Percentiles rank a stretch among this genome's conserved stretches.
Conservation (phyloP, 257 asterid genomes). For the Nyctanthes arbortristis region DNA sequence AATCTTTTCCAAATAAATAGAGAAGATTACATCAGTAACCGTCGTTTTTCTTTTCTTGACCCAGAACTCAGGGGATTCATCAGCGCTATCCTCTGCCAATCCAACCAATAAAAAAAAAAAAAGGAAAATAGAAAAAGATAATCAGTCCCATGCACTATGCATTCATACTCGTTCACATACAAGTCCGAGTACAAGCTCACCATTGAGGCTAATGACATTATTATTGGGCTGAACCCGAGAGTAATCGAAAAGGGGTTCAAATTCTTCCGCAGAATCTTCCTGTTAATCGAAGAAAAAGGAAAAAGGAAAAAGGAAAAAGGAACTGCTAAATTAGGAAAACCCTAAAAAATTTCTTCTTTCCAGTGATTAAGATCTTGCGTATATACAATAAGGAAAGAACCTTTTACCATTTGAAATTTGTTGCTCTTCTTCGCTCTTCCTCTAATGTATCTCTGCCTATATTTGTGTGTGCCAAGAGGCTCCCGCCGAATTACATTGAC, state of each 20-base stretch:
- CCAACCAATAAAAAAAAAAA: too few relatives aligned
- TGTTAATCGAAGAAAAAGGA: slow-evolving; percentile 17
- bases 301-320: too few relatives aligned
- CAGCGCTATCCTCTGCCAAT: slow-evolving; percentile 60
- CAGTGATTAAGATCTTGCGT: background rate
- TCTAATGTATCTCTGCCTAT: background rate
- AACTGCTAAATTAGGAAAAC: slow-evolving; percentile 5
- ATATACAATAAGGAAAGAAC: background rate
- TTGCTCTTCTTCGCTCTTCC: background rate
- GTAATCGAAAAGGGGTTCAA: slow-evolving; percentile 96
- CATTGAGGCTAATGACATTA: slow-evolving; percentile 46
- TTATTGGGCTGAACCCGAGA: slow-evolving; percentile 75
- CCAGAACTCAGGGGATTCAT: slow-evolving; percentile 46
- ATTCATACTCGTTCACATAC: background rate
- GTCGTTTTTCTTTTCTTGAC: slow-evolving; percentile 50
- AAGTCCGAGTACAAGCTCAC: slow-evolving; percentile 32
- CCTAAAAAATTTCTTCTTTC: background rate
- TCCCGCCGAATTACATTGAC: background rate
- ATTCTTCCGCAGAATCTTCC: slow-evolving; percentile 72
- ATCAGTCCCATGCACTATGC: background rate
- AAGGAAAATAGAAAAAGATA: slow-evolving; percentile 1
- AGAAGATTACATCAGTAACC: slow-evolving; percentile 41
- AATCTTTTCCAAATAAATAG: background rate
- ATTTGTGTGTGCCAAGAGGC: background rate
- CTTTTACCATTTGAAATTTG: background rate